Base-by-base conservation (phyloP, 129 eudicot species). In the Lonicera japonica region DNA sequence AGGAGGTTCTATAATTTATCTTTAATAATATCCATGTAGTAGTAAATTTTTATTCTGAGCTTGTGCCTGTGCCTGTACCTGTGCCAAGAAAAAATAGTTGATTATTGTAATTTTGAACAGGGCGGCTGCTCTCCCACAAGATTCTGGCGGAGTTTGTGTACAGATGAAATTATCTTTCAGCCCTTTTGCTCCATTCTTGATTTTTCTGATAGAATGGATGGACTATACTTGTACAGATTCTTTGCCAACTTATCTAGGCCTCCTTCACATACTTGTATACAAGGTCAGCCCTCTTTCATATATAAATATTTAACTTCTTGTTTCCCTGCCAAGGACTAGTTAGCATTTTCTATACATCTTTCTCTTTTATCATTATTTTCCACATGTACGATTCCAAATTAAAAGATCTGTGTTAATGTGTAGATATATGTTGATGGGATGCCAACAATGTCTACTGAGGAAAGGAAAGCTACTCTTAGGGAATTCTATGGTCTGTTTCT, bases 381-480 rank as follows among this genome's bases (percentile, higher is more conserved):
- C 18, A 21, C 12, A 3, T 63, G 22, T 23, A 45, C 6, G 5
- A 41, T 45, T 52, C 29, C 6, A 48, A 58, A 25, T 21, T 29
- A 38, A 20, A 50, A 39, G 6, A 40, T 61, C 25, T 56, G n/a
- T 60, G 24, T 51, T 48, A 47, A 25, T 61, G 25, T 22, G 46
- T 68, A 86, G 95, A 90, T 80, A 17, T 86, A 83, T 29, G 69
- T 75, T 72, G 87, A 86, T 78, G 95, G 85, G 20, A 78, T 80
- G 78, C 95, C 85, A 45, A 77, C 68, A 45, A 69, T 69, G 70
- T 69, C 82, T 55, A 66, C 82, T 38, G 69, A 80, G 60, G 90
- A 83, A 69, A 70, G 86, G 66, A 77, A 63, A 65, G 95, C 90
- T 61, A 73, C 84, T 54, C 67, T 83, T 8, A 68, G 74, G 68